Base-by-base conservation (phyloP, 1,284 basidiomycete species). In the Lentinula novae-zelandiae region DNA sequence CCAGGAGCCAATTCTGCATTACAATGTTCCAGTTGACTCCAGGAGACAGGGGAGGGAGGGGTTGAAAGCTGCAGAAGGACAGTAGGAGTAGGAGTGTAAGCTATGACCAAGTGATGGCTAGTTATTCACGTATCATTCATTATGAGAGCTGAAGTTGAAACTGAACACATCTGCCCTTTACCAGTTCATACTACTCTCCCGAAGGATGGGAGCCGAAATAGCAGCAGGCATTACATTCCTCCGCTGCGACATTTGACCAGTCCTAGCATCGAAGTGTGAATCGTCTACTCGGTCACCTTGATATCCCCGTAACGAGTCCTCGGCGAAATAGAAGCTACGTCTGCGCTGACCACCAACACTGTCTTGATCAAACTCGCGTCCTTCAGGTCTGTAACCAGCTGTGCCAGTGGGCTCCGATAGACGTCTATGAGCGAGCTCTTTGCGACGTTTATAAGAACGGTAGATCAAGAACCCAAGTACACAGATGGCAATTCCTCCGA, bases 321-420 rank as follows among this genome's bases (percentile, higher is more conserved):
- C 90, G 2, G 90, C 90, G 69, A 84, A 93, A 73, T 92, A 93
- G 78, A 92, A 93, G 66, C 87, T 90, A 60, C 89, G 73, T 58
- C 90, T 75, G 56, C 90, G 78, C 71, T 83, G 82, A 7, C 84
- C 87, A 27, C 89, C 89, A 2, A 90, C 72, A 62, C 82, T 86
- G 68, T 91, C 89, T 67, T 84, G 82, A 69, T 91, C 87, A 67
- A 91, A 90, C 52, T 90, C 84, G 58, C 86, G 78, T 20, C 85
- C 83, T 0, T 80, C 79, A 0, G 82, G 85, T n/a, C 81, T 76
- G 10, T 73, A 69, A 40, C 81, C 82, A 27, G 70, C 68, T 38
- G 65, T 70, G 39, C 69, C 67, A 2, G 74, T 67, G 13, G 80
- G 74, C 65, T 90, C 85, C 0, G 81, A 79, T 46, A 92, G 75